These are phyloP conservation scores for Aspergillus pseudonomiae DNA, from an alignment of 2,329 filamentous ascomycete genomes.

Conservation along the genomic window DNA sequence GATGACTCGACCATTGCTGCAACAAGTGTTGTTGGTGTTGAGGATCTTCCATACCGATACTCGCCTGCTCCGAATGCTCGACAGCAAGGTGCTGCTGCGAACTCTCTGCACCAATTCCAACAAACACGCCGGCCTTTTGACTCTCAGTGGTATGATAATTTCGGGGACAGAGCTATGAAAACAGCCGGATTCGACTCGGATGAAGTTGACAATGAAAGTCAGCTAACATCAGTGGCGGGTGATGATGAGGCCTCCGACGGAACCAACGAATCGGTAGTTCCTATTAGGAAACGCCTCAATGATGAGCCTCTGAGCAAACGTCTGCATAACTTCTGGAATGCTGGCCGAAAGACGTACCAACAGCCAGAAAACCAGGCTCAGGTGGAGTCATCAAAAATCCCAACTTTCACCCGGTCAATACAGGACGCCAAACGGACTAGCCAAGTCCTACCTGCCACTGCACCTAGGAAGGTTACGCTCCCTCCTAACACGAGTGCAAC, in stretches of 20 bases:
- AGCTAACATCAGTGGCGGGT: slow-evolving; percentile 33
- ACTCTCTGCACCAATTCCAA: slow-evolving; percentile 27
- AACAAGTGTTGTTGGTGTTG: slow-evolving; percentile 41
- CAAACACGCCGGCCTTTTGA: slow-evolving; percentile 30
- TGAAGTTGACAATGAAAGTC: slow-evolving; percentile 35
- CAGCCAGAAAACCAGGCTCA: slow-evolving; percentile 24
- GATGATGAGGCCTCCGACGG: slow-evolving; percentile 35
- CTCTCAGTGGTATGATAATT: slow-evolving; percentile 36
- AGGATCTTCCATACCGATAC: slow-evolving; percentile 32
- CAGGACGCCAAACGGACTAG: slow-evolving; percentile 27
- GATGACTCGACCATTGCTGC: slow-evolving; percentile 47
- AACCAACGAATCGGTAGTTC: slow-evolving; percentile 32
- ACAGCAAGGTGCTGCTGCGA: slow-evolving; percentile 24
- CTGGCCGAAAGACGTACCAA: slow-evolving; percentile 31
- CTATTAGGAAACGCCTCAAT: slow-evolving; percentile 30
- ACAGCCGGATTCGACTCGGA: slow-evolving; percentile 41
- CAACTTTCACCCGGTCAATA: slow-evolving; percentile 15
- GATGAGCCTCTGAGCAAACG: slow-evolving; percentile 41
- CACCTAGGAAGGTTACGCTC: slow-evolving; percentile 35
- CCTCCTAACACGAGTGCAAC: slow-evolving; percentile 39
- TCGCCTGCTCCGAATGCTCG: slow-evolving; percentile 23
- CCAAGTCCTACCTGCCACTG: slow-evolving; percentile 28
- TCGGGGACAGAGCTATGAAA: slow-evolving; percentile 40
- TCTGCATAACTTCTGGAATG: slow-evolving; percentile 43
- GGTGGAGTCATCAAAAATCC: slow-evolving; percentile 21